Percentiles rank a stretch among this genome's conserved stretches.
Evolutionary conservation across 2,329 filamentous ascomycete species (phyloP).

Genomic region (Parasarocladium wereldwijsianum): DNA sequence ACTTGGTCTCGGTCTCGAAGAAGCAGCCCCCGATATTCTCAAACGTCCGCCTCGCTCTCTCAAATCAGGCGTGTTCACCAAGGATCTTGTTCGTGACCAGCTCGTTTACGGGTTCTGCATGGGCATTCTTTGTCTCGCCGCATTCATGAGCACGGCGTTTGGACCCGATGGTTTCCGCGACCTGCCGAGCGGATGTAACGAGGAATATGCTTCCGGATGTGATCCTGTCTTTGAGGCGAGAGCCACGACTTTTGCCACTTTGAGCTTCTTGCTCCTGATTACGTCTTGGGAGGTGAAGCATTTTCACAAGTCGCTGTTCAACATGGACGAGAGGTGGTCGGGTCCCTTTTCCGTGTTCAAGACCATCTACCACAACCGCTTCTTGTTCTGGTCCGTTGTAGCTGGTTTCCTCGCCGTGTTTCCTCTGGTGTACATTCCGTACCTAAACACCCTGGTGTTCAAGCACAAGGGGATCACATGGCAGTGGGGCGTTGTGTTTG

Average conservation of each 20-base stretch:
- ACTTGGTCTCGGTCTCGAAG: constrained; percentile 57
- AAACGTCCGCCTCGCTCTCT: constrained; percentile 48
- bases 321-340: constrained; percentile 40
- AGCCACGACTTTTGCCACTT: constrained; percentile 52
- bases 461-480: constrained; percentile 54
- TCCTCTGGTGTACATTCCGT: constrained; percentile 52
- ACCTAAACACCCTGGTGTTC: constrained; percentile 51
- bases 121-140: constrained; percentile 43
- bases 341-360: constrained; percentile 35
- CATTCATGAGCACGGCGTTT: constrained; percentile 48
- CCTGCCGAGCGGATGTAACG: constrained; percentile 45
- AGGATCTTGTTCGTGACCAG: constrained; percentile 51
- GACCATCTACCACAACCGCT: constrained; percentile 55
- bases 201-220: constrained; percentile 33
- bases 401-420: constrained; percentile 45
- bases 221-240: constrained; percentile 47
- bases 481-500: constrained; percentile 58
- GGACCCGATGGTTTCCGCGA: constrained; percentile 25
- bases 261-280: constrained; percentile 54
- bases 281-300: constrained; percentile 64
- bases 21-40: constrained; percentile 54
- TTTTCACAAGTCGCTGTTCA: constrained; percentile 54
- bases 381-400: constrained; percentile 50
- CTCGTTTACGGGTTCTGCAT: constrained; percentile 51
- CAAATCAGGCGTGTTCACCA: constrained; percentile 45